Conservation (phyloP, 345 rosid genomes). For the Hibiscus tridactylites region DNA sequence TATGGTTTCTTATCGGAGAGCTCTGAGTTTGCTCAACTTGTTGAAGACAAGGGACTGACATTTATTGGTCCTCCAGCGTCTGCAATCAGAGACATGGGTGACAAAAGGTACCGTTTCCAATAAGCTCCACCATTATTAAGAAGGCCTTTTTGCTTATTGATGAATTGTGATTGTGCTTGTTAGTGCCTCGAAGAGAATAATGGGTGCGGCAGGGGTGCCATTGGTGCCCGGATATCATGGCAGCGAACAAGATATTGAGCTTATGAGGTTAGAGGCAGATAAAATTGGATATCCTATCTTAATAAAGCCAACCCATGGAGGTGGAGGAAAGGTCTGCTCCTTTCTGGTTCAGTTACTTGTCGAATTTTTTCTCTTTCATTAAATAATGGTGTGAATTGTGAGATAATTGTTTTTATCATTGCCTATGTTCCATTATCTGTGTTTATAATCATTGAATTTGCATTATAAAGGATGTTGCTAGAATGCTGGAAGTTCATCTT, state of each 20-base stretch:
- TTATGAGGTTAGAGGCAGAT: slow-evolving; percentile 79
- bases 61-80: slow-evolving; percentile 89
- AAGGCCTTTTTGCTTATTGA: background rate
- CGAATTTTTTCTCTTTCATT: background rate
- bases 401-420: background rate
- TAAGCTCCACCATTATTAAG: background rate
- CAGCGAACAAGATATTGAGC: slow-evolving; percentile 66
- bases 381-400: background rate
- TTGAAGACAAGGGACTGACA: slow-evolving; percentile 67
- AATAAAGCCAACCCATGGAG: slow-evolving; percentile 94
- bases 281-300: slow-evolving; percentile 81
- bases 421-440: background rate
- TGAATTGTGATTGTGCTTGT: slow-evolving; percentile 12
- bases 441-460: background rate
- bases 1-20: slow-evolving; percentile 91
- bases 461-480: background rate
- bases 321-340: slow-evolving; percentile 76
- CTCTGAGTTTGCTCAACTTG: slow-evolving; percentile 70
- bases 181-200: slow-evolving; percentile 92
- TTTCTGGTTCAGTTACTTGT: background rate
- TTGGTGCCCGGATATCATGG: slow-evolving; percentile 96
- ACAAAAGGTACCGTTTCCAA: slow-evolving; percentile 55
- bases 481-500: background rate
- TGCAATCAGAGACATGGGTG: slow-evolving; percentile 97
- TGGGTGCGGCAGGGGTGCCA: slow-evolving; percentile 98